Evolutionary conservation across 2,329 filamentous ascomycete genomes (phyloP), one percentile per base, ranked within the genome.

Genomic region (Pseudocercospora cruenta): DNA sequence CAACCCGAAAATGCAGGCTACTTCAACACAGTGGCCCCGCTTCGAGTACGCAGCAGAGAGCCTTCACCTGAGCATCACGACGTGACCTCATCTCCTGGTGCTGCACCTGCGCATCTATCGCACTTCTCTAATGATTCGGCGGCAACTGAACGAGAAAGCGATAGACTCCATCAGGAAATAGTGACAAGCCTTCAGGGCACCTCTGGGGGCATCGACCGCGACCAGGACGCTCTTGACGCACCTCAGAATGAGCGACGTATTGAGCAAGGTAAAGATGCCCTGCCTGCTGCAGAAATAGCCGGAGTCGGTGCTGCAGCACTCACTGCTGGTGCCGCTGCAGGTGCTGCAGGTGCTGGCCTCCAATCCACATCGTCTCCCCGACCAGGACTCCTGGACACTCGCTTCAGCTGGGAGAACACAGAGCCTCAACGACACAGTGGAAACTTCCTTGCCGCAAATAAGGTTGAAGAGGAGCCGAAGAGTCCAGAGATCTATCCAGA

Each of bases 111-210:
- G 66, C 14, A 70, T 61, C 14, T 31, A 45, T 54, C 28, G 26
- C 61, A 63, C 33, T 45, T 67, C 31, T 66, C 70, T 19, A 69
- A 63, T 19, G 70, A 73, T 47, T 71, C 70, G 22, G 68, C 62
- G 16, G 66, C 84, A 0, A 84, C 87, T 31, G 82, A 89, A 65
- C 87, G 89, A 70, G 90, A 93, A 72, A 93, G 86, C 72, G 91
- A 94, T 70, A 83, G 86, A 63, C 77, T 94, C 55, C 85, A 88
- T 28, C 89, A 92, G 66, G 91, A 94, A 72, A 94, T 94, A 62
- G 87, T 92, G 61, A 87, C 86, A 65, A 91, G 88, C 49, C 81
- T 94, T 53, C 72, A 61, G 53, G 31, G n/a, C 7, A 62, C 54
- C 10, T 62, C 63, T 5, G 72, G 73, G 26, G 72, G 74, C 49